These are phyloP conservation scores for Trichoderma citrinoviride DNA, from an alignment of 2,329 filamentous ascomycete species.

Conservation along the genomic window DNA sequence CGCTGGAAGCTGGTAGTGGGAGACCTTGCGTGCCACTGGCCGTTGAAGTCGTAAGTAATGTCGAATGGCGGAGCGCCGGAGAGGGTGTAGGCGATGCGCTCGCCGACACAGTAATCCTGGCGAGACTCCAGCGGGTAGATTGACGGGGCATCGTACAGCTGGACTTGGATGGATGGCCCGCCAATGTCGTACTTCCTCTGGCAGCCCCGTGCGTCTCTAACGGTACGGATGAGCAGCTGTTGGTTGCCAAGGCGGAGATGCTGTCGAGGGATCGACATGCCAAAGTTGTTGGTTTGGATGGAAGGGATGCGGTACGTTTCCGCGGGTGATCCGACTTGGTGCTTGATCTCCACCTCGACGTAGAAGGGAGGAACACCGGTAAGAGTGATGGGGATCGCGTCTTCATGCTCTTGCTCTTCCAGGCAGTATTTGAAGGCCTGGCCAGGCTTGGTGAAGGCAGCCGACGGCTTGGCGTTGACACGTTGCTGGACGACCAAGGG, in stretches of 20 bases:
- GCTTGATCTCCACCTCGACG: constrained; percentile 89
- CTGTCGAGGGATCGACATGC: constrained; percentile 79
- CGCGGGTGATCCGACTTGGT: constrained; percentile 74
- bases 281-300: constrained; percentile 70
- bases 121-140: constrained; percentile 85
- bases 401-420: constrained; percentile 75
- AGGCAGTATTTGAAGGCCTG: constrained; percentile 96
- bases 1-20: constrained; percentile 83
- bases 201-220: constrained; percentile 84
- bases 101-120: constrained; percentile 90
- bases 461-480: constrained; percentile 80
- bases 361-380: constrained; percentile 84
- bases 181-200: constrained; percentile 71
- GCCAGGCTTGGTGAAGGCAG: constrained; percentile 78
- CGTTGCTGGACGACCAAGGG: constrained; percentile 74
- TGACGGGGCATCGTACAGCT: constrained; percentile 87
- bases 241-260: constrained; percentile 87
- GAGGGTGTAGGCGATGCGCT: constrained; percentile 87
- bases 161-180: constrained; percentile 78
- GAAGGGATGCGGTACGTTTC: constrained; percentile 80
- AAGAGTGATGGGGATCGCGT: constrained; percentile 82
- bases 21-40: constrained; percentile 74
- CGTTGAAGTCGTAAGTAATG: constrained; percentile 87
- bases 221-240: constrained; percentile 81
- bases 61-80: constrained; percentile 90